Conservation (phyloP, 129 eudicot species). For the Chrysanthemum makinoi region DNA sequence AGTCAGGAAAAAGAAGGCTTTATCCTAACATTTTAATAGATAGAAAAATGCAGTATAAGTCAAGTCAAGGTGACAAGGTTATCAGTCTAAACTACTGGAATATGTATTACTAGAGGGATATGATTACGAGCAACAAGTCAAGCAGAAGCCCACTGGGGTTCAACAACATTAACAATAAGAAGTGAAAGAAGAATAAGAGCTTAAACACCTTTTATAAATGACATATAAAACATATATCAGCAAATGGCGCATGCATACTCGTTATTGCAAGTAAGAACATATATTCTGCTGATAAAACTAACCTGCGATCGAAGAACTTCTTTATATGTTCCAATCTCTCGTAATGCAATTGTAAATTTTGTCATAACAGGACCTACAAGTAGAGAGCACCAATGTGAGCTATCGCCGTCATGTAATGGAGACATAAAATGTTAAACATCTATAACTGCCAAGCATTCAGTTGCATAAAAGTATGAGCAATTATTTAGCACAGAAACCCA, state of each 20-base stretch:
- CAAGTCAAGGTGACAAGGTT: neutral
- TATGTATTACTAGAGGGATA: neutral
- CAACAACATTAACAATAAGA: neutral
- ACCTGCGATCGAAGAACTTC: slow-evolving; percentile 99
- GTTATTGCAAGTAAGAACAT: neutral
- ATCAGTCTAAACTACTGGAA: neutral
- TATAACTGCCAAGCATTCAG: neutral
- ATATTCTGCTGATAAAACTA: slow-evolving; percentile 8
- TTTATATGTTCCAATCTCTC: slow-evolving; percentile 97
- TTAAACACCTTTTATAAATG: neutral
- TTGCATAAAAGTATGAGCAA: neutral
- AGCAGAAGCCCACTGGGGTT: slow-evolving; percentile 3
- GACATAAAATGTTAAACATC: neutral
- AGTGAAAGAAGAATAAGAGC: neutral
- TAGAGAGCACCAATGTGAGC: slow-evolving; percentile 15
- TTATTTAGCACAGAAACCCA: neutral
- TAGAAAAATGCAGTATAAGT: neutral
- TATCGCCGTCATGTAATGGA: neutral
- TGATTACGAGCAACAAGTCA: neutral
- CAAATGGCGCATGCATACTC: slow-evolving; percentile 5
- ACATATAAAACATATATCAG: slow-evolving; percentile 8
- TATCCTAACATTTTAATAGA: neutral
- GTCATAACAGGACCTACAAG: slow-evolving; percentile 97
- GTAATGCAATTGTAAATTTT: slow-evolving; percentile 90
- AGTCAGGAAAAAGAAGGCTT: neutral